These are phyloP conservation scores for Penicillium canariense DNA, from an alignment of 495 filamentous ascomycete genomes.

Conservation along the genomic window DNA sequence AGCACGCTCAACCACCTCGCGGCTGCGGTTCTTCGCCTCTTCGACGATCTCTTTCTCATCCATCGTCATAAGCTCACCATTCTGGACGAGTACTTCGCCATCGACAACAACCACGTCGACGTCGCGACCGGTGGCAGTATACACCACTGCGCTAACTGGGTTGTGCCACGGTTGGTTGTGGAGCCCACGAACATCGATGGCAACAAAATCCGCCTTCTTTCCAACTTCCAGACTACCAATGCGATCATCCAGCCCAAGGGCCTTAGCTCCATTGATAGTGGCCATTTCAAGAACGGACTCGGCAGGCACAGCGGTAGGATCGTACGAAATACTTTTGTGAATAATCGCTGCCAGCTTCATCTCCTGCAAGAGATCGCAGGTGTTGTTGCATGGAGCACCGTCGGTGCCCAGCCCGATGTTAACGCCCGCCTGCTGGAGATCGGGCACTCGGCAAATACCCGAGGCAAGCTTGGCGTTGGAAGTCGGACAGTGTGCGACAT, in stretches of 20 bases:
- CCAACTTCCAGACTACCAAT: slow-evolving; percentile 52
- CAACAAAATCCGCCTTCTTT: slow-evolving; percentile 56
- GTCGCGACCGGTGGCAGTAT: slow-evolving; percentile 48
- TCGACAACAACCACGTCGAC: slow-evolving; percentile 49
- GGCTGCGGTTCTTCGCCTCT: slow-evolving; percentile 35
- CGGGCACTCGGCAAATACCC: slow-evolving; percentile 47
- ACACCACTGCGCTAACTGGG: slow-evolving; percentile 47
- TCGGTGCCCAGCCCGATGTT: slow-evolving; percentile 49
- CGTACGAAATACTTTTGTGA: slow-evolving; percentile 46
- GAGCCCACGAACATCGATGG: slow-evolving; percentile 40
- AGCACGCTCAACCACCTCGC: slow-evolving; percentile 41
- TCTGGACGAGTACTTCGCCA: slow-evolving; percentile 41
- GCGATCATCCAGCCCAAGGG: slow-evolving; percentile 43
- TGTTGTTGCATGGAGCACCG: slow-evolving; percentile 53
- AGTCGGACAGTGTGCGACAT: slow-evolving; percentile 50
- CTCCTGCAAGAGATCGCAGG: slow-evolving; percentile 50
- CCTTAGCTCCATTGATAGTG: slow-evolving; percentile 50
- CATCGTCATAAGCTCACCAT: slow-evolving; percentile 35
- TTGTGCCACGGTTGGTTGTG: slow-evolving; percentile 37
- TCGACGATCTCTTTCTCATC: slow-evolving; percentile 33
- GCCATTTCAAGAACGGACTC: slow-evolving; percentile 53
- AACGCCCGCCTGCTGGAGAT: slow-evolving; percentile 30
- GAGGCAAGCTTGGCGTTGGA: slow-evolving; percentile 52
- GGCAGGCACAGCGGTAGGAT: slow-evolving; percentile 46
- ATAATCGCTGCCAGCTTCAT: slow-evolving; percentile 52